These are phyloP conservation scores for Zasmidium angulare DNA, from an alignment of 2,329 filamentous ascomycete species.

Conservation along the genomic window DNA sequence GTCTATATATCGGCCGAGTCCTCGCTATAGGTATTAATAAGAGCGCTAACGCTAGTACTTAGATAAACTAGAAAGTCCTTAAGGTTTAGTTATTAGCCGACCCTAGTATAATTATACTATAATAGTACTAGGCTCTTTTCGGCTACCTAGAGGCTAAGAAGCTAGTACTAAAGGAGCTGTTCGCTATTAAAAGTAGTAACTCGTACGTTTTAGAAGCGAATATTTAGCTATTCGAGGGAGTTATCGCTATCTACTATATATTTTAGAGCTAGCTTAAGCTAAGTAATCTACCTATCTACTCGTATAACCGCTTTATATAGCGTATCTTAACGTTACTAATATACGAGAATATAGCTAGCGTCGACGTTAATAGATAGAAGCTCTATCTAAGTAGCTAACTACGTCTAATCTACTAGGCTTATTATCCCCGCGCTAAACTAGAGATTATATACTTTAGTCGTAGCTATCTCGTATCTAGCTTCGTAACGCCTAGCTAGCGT, in stretches of 20 bases:
- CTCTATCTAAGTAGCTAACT: not conserved
- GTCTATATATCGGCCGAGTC: not conserved
- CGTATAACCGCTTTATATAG: not conserved
- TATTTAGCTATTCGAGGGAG: not conserved
- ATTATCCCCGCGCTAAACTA: not conserved
- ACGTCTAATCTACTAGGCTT: not conserved
- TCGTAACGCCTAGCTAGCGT: not conserved
- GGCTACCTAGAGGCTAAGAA: not conserved
- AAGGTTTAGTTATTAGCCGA: not conserved
- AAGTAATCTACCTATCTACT: not conserved
- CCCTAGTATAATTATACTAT: too few relatives aligned
- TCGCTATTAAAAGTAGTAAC: not conserved
- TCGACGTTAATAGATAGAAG: not conserved
- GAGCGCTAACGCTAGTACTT: not conserved
- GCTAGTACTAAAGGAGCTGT: not conserved
- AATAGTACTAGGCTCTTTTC: not conserved
- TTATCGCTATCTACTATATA: not conserved
- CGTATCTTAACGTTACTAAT: not conserved
- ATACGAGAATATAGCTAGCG: not conserved
- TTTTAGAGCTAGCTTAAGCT: not conserved
- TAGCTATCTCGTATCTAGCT: not conserved
- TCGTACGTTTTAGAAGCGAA: not conserved
- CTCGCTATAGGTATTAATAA: not conserved
- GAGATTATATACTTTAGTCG: slow-evolving; percentile 3
- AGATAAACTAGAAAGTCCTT: not conserved